Evolutionary conservation across 495 filamentous ascomycete species (phyloP).

Genomic region (Letharia lupina): DNA sequence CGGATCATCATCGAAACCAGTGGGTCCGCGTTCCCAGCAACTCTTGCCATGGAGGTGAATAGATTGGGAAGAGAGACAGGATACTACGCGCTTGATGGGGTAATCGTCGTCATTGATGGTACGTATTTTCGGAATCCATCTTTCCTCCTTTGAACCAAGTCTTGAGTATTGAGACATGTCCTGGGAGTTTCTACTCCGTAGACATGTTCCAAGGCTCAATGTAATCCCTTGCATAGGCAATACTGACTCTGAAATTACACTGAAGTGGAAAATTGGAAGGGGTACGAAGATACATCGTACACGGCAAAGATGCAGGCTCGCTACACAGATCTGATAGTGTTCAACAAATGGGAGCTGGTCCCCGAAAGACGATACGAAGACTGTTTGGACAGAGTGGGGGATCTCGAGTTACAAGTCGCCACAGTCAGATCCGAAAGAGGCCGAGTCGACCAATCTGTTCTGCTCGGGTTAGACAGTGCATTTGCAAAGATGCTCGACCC

Average conservation of each 20-base stretch:
- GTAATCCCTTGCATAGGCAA: no score
- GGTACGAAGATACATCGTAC: constrained; percentile 85
- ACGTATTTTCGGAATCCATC: no score
- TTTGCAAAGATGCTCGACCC: constrained; percentile 52
- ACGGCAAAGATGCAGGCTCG: constrained; percentile 77
- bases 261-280: constrained; percentile 84
- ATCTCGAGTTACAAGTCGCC: constrained; percentile 66
- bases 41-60: constrained; percentile 88
- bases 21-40: constrained; percentile 82
- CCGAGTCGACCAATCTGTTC: constrained; percentile 60
- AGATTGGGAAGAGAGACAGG: constrained; percentile 59
- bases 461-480: constrained; percentile 82
- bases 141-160: no score
- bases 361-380: constrained; percentile 69
- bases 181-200: no score
- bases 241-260: no score
- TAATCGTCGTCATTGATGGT: constrained; percentile 77
- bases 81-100: constrained; percentile 72
- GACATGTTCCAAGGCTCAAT: no score
- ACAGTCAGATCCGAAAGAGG: constrained; percentile 73
- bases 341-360: constrained; percentile 89
- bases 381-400: constrained; percentile 73
- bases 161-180: no score
- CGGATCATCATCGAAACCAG: constrained; percentile 90
- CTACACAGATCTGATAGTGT: constrained; percentile 88